Base-by-base conservation (phyloP, 2,329 filamentous ascomycete genomes). In the Cercospora sp. region DNA sequence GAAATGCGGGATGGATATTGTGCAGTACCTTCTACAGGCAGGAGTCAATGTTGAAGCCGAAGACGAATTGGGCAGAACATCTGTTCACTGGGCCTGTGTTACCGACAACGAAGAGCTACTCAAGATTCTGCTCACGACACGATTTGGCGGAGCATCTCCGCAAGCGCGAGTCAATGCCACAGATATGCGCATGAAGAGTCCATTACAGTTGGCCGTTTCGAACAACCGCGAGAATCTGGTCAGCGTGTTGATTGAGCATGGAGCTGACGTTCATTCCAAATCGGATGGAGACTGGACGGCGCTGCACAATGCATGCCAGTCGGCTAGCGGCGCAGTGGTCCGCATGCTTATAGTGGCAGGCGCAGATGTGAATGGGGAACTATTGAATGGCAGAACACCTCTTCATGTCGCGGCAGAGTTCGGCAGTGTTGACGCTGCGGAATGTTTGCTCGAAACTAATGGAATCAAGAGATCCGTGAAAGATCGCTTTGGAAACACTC, bases 221-320 rank as follows among this genome's bases (percentile, higher is more conserved):
- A 63, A 72, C 42, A 63, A 69, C 31, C 61, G 68, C 9, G 48
- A 36, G 9, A 63, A 70, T 18, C 62, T 75, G 7, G 94, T 97
- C 55, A 93, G 97, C 77, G 80, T 97, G 58, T 94, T 97, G 72
- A 82, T 98, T 69, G 89, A 93, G 74, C 97, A 94, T 94, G 94
- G 94, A 62, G 94, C 95, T 51, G 94, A 93, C 77, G 92, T 97
- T 9, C 92, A 96, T 79, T 90, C 92, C 48, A 89, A 87, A 40
- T 95, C 98, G 75, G 93, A 97, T 79, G 91, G 94, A 72, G 94
- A 94, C 31, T 94, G 97, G 79, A 97, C 94, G 0, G 93, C 94
- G 3, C 82, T 99, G 73, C 95, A 99, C 78, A 69, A 72, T 64
- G 66, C 72, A 60, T 71, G 70, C n/a, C 65, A 65, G 10, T 64